phyloP scores from a whole-genome alignment of 164 flowering plant species.

The Annona squamosa region DNA sequence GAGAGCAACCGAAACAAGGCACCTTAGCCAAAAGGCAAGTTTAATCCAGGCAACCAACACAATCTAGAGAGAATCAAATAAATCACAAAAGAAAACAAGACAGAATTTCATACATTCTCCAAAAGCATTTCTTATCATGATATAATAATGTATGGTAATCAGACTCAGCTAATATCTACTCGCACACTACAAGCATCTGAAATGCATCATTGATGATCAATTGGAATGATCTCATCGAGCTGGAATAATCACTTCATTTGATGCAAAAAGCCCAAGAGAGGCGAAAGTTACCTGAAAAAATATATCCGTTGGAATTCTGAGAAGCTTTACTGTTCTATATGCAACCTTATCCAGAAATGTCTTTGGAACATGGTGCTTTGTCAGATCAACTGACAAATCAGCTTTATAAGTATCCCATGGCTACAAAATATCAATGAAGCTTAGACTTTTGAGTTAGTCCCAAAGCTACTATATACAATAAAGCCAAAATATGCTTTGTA shows the following conservation, averaged over 20 bases:
- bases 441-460: too few species aligned
- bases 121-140: not conserved
- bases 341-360: conserved; percentile 75
- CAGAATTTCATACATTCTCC: too few species aligned
- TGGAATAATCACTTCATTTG: not conserved
- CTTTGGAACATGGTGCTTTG: conserved; percentile 82
- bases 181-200: too few species aligned
- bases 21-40: too few species aligned
- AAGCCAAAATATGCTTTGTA: too few species aligned
- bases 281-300: conserved; percentile 59
- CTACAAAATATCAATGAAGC: conserved; percentile 29
- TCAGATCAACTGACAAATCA: conserved; percentile 68
- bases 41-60: too few species aligned
- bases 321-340: conserved; percentile 72
- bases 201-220: not conserved
- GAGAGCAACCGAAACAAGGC: too few species aligned
- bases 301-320: conserved; percentile 79
- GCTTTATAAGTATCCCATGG: conserved; percentile 84
- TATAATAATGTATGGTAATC: too few species aligned
- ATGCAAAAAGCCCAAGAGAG: not conserved
- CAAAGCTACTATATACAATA: too few species aligned
- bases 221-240: not conserved
- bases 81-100: too few species aligned
- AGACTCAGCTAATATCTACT: not conserved
- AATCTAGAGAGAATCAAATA: too few species aligned